Percentiles rank a stretch among this genome's conserved stretches.
These are phyloP conservation scores for Didymella segeticola DNA, from an alignment of 2,329 filamentous ascomycete species.

Conservation along the genomic window DNA sequence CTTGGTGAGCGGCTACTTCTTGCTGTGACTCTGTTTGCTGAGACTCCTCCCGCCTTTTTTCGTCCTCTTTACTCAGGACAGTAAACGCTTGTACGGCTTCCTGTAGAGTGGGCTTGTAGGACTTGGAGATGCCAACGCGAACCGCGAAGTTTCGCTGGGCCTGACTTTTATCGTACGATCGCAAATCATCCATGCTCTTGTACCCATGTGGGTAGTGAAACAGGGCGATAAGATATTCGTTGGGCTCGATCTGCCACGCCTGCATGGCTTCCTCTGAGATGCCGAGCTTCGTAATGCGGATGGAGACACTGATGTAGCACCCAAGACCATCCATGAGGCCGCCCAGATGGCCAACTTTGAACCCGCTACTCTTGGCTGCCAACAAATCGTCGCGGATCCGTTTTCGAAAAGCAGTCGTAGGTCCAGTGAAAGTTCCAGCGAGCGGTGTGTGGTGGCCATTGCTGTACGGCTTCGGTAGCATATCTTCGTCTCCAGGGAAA, in stretches of 20 bases:
- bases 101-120: conserved; percentile 71
- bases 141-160: conserved; percentile 59
- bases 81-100: conserved; percentile 63
- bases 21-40: conserved; percentile 29
- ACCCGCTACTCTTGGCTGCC: conserved; percentile 68
- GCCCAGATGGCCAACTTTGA: conserved; percentile 70
- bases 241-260: conserved; percentile 73
- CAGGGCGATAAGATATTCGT: conserved; percentile 77
- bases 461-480: conserved; percentile 40
- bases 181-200: conserved; percentile 62
- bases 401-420: conserved; percentile 35
- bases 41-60: conserved; percentile 28
- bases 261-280: conserved; percentile 76
- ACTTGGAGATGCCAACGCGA: conserved; percentile 72
- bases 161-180: conserved; percentile 49
- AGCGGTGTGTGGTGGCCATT: conserved; percentile 1
- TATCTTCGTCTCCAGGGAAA: conserved; percentile 50
- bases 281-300: conserved; percentile 71
- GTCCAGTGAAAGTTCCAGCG: conserved; percentile 22
- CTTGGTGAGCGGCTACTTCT: conserved; percentile 18
- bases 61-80: conserved; percentile 43
- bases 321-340: conserved; percentile 57
- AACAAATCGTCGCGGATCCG: conserved; percentile 68
- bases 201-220: conserved; percentile 71
- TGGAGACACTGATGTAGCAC: conserved; percentile 70